Percentiles rank a stretch among this genome's conserved stretches.
phyloP scores from a whole-genome alignment of 805 yeast genomes.

The Torulaspora franciscae region DNA sequence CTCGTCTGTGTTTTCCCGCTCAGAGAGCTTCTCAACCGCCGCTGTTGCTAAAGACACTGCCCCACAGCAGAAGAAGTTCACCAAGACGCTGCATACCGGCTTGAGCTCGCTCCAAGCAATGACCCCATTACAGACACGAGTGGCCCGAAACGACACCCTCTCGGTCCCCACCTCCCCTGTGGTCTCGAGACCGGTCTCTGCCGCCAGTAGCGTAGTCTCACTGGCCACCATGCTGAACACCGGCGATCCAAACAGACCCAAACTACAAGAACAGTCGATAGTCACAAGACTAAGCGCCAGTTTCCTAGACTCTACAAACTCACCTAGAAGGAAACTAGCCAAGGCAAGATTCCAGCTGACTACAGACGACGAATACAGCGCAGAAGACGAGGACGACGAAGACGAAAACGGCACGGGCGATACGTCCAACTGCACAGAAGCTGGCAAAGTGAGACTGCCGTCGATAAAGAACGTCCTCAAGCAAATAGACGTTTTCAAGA shows the following conservation, averaged over 20 bases:
- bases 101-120: conserved; percentile 21
- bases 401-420: conserved; percentile 8
- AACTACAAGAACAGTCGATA: neutral
- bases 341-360: conserved; percentile 19
- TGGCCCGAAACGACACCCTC: conserved; percentile 11
- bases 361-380: conserved; percentile 13
- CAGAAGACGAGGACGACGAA: conserved; percentile 15
- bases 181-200: conserved; percentile 18
- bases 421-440: conserved; percentile 7
- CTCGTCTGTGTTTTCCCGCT: conserved; percentile 17
- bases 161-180: conserved; percentile 16
- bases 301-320: conserved; percentile 1
- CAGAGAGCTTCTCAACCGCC: conserved; percentile 6
- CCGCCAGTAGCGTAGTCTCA: conserved; percentile 20
- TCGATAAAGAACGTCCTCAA: conserved; percentile 27
- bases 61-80: conserved; percentile 12
- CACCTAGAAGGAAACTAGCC: conserved; percentile 1
- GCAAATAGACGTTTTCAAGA: conserved; percentile 26
- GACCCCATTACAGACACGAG: conserved; percentile 14
- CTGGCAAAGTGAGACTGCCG: conserved; percentile 23
- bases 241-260: neutral
- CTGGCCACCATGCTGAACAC: conserved; percentile 14
- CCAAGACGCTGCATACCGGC: conserved; percentile 18
- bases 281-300: neutral
- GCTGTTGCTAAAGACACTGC: conserved; percentile 6